Evolutionary conservation across 768 basidiomycete species (phyloP).

Genomic region (Phylloporus rhodoxanthus): DNA sequence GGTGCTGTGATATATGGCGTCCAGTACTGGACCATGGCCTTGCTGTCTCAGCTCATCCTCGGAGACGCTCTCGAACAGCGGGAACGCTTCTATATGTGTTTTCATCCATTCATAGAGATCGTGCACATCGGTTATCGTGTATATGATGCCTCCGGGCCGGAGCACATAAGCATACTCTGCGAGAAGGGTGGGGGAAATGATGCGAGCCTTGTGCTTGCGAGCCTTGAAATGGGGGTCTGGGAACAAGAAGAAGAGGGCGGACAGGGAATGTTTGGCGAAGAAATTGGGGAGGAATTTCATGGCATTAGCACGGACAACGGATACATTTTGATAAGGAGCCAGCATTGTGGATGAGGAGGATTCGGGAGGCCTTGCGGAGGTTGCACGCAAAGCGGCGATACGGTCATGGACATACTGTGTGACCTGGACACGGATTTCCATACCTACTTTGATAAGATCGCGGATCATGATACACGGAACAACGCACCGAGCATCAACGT

Average conservation of each 20-base stretch:
- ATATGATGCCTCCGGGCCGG: conserved; percentile 88
- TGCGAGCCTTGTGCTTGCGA: conserved; percentile 97
- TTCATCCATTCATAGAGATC: conserved; percentile 97
- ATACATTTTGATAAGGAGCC: conserved; percentile 77
- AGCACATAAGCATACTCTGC: conserved; percentile 97
- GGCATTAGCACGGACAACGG: conserved; percentile 90
- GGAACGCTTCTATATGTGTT: conserved; percentile 79
- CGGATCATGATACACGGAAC: not conserved
- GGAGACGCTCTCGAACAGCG: conserved; percentile 76
- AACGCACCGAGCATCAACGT: conserved; percentile 85
- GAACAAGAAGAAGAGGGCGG: conserved; percentile 95
- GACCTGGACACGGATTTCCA: conserved; percentile 96
- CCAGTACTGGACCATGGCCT: conserved; percentile 72
- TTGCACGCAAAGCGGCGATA: conserved; percentile 84
- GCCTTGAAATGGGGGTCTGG: conserved; percentile 99
- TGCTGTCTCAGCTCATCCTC: conserved; percentile 70
- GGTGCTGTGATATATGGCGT: conserved; percentile 77
- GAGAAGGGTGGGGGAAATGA: conserved; percentile 94
- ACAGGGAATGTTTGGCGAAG: conserved; percentile 84
- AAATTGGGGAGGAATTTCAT: conserved; percentile 99
- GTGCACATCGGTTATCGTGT: conserved; percentile 95
- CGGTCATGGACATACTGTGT: conserved; percentile 94
- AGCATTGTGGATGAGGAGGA: conserved; percentile 24
- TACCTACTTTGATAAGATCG: conserved; percentile 44
- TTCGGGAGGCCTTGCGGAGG: conserved; percentile 29